phyloP scores from a whole-genome alignment of 306 rosid species.

The Luffa aegyptiaca region DNA sequence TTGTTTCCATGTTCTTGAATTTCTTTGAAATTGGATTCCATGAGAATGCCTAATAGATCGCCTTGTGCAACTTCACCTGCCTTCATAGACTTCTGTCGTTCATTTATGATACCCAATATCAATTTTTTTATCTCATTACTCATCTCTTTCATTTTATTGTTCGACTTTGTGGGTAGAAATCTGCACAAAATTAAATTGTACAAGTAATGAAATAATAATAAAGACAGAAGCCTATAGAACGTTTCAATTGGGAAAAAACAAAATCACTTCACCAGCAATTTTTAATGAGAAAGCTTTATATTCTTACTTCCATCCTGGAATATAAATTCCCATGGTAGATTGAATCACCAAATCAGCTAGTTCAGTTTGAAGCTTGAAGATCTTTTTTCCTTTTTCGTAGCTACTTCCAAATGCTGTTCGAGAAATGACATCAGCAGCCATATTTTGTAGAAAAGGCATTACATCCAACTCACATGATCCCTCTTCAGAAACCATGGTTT shows the following conservation, averaged over 20 bases:
- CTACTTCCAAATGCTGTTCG: slow-evolving; percentile 39
- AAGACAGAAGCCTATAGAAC: too few relatives aligned
- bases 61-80: not conserved
- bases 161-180: slow-evolving; percentile 11
- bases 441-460: not conserved
- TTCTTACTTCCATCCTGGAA: slow-evolving; percentile 25
- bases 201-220: too few relatives aligned
- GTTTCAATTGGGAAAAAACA: too few relatives aligned
- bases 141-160: slow-evolving; percentile 24
- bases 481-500: not conserved
- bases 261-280: not conserved
- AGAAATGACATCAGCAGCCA: slow-evolving; percentile 9
- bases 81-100: slow-evolving; percentile 16
- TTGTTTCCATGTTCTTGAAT: slow-evolving; percentile 8
- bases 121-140: slow-evolving; percentile 8
- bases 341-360: not conserved
- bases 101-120: slow-evolving; percentile 18
- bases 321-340: not conserved
- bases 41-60: slow-evolving; percentile 16
- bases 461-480: not conserved
- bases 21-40: slow-evolving; percentile 38
- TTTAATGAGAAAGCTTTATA: too few relatives aligned
- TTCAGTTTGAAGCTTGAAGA: slow-evolving; percentile 24
- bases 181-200: not conserved
- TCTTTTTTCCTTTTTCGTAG: not conserved